Evolutionary conservation across 257 asterid genomes (phyloP).

Genomic region (Marsdenia floribunda): DNA sequence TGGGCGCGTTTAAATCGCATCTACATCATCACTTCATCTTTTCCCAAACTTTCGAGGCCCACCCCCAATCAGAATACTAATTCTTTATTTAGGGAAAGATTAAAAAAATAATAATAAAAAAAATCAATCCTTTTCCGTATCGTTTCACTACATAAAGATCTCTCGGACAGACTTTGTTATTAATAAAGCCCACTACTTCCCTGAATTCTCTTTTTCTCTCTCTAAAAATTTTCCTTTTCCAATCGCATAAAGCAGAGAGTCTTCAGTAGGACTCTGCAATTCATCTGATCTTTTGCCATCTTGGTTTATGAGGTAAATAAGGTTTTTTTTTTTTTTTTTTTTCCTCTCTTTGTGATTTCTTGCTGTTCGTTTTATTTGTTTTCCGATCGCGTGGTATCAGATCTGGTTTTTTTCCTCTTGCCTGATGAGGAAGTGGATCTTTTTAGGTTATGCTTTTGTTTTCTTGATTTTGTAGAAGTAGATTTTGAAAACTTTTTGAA

Average conservation of each 20-base stretch:
- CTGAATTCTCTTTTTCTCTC: not conserved
- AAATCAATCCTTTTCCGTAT: not conserved
- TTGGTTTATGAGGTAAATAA: constrained; percentile 72
- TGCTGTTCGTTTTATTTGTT: not conserved
- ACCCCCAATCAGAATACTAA: too few relatives aligned
- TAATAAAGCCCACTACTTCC: not conserved
- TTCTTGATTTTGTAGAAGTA: not conserved
- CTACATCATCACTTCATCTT: not conserved
- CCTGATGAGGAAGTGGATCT: not conserved
- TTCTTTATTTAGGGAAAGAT: too few relatives aligned
- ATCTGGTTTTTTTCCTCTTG: constrained; percentile 27
- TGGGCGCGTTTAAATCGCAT: not conserved
- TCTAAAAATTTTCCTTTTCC: constrained; percentile 1
- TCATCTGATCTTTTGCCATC: constrained; percentile 38
- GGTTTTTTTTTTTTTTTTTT: not conserved
- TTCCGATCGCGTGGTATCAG: constrained; percentile 10
- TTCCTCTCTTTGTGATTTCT: not conserved
- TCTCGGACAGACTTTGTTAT: not conserved
- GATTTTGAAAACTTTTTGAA: not conserved
- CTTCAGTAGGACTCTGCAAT: constrained; percentile 44
- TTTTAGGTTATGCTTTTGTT: constrained; percentile 1
- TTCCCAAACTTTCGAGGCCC: not conserved
- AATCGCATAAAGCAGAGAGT: constrained; percentile 27
- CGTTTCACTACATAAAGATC: not conserved
- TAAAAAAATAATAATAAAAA: too few relatives aligned